Evolutionary conservation across 331 rosid species (phyloP), one percentile per base, ranked within the genome.

Genomic region (Erythrophleum ivorense): DNA sequence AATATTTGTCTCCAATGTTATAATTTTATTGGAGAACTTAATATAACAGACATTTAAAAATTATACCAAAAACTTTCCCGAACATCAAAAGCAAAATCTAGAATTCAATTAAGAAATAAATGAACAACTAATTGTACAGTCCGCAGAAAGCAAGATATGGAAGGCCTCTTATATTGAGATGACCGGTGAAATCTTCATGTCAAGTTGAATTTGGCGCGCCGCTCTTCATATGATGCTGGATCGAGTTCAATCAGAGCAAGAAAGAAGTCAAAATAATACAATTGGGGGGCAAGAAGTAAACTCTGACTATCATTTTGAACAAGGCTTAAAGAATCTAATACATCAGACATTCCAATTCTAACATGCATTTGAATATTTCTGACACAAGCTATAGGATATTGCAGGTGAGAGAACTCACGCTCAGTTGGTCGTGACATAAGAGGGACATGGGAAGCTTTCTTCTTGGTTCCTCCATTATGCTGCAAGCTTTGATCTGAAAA

Each of bases 401-500:
- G 68, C 18, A 33, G 64, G 84, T 24, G 77, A 31, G 16, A 68
- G 59, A 69, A 88, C 99, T 95, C 83, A 95, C 98, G 97, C 81
- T 93, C 99, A 48, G 97, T 95, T 81, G 99, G 97, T 79, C 98
- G 92, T 40, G 90, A 90, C 88, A 88, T 77, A 59, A 95, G 89
- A 66, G 87, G 90, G 74, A 88, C 85, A 85, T 95, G 88, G 73
- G 92, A 78, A 85, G 73, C 80, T 86, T 87, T 91, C 83, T 93
- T 95, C 89, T 87, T 91, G 57, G 86, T 43, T 85, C 55, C 85
- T 84, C 73, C 83, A 58, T 75, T 63, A 45, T 75, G 65, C 62
- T 55, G 65, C 80, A 77, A 67, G 83, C 83, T 81, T 76, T 83
- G 83, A 84, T 86, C 98, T 93, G 88, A 62, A 84, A 84, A 73